Percentiles rank a stretch among this genome's conserved stretches.
phyloP scores from a whole-genome alignment of 2,329 filamentous ascomycete genomes.

The Pseudovirgaria hyperparasitica region DNA sequence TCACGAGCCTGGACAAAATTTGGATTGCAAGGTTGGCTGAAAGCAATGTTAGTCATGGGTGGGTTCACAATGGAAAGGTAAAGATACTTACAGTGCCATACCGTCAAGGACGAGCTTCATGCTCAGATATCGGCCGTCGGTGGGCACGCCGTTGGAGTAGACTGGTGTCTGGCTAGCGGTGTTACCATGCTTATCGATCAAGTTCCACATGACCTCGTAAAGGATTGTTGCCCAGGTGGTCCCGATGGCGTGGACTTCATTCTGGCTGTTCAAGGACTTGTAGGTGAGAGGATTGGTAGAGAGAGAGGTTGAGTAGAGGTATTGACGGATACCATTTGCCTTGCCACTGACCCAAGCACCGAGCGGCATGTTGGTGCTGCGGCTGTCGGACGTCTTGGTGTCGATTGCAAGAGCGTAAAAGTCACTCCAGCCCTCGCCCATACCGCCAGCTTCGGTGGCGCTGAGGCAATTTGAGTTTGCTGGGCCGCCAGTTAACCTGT shows the following conservation, averaged over 20 bases:
- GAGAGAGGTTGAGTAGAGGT: conserved; percentile 39
- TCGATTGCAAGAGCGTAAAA: conserved; percentile 41
- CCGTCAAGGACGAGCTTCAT: conserved; percentile 42
- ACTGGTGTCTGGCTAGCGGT: conserved; percentile 30
- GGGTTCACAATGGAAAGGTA: conserved; percentile 2
- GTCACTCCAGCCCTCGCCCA: conserved; percentile 48
- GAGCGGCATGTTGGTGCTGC: conserved; percentile 34
- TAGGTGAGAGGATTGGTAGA: conserved; percentile 40
- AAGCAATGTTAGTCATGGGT: background rate
- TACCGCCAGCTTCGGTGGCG: conserved; percentile 38
- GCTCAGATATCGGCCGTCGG: conserved; percentile 38
- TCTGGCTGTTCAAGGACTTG: conserved; percentile 27
- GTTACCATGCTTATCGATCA: conserved; percentile 43
- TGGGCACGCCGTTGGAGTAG: conserved; percentile 32
- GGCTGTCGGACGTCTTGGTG: conserved; percentile 33
- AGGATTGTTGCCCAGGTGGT: conserved; percentile 40
- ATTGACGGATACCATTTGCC: conserved; percentile 34
- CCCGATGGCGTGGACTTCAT: conserved; percentile 35
- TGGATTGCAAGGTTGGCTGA: conserved; percentile 43
- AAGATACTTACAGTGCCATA: conserved; percentile 35
- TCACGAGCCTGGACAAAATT: conserved; percentile 41
- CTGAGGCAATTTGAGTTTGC: conserved; percentile 38
- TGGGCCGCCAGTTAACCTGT: conserved; percentile 46
- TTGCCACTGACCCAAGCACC: conserved; percentile 38
- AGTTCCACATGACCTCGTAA: conserved; percentile 46